Percentiles rank a stretch among this genome's conserved stretches.
These are phyloP conservation scores for Metschnikowia aberdeeniae DNA, from an alignment of 805 yeast genomes.

Conservation along the genomic window DNA sequence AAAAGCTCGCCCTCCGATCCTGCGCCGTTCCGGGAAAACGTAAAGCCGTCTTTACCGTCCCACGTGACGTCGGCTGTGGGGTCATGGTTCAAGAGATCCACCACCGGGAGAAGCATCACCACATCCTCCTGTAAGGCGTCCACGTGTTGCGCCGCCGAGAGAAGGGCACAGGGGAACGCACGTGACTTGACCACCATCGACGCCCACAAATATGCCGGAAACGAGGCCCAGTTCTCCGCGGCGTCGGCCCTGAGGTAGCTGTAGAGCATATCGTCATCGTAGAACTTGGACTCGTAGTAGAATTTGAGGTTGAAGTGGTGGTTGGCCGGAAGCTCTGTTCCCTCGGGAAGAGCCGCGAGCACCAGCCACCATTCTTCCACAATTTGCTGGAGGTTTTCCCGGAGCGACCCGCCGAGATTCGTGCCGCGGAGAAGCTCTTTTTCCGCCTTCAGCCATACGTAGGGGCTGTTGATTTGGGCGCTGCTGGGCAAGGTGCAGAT, in stretches of 20 bases:
- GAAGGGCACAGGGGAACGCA: slow-evolving; percentile 72
- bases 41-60: slow-evolving; percentile 35
- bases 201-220: slow-evolving; percentile 74
- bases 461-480: slow-evolving; percentile 53
- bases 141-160: slow-evolving; percentile 25
- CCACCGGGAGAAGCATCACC: slow-evolving; percentile 72
- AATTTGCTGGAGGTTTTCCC: slow-evolving; percentile 41
- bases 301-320: slow-evolving; percentile 41
- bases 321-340: slow-evolving; percentile 25
- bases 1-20: slow-evolving; percentile 39
- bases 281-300: slow-evolving; percentile 40
- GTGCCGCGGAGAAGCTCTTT: slow-evolving; percentile 57
- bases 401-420: slow-evolving; percentile 57
- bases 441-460: slow-evolving; percentile 57
- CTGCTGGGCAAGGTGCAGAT: slow-evolving; percentile 33
- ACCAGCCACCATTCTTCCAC: slow-evolving; percentile 60
- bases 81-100: slow-evolving; percentile 76
- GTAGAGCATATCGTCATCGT: slow-evolving; percentile 33
- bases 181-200: slow-evolving; percentile 65
- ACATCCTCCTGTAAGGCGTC: slow-evolving; percentile 30
- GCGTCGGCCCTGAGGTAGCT: slow-evolving; percentile 20
- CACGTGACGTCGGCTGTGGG: slow-evolving; percentile 61
- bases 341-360: slow-evolving; percentile 29
- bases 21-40: slow-evolving; percentile 39
- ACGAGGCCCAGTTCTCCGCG: slow-evolving; percentile 53